Conservation (phyloP, 1,139 yeast species). For the Zygosaccharomyces sapae region DNA sequence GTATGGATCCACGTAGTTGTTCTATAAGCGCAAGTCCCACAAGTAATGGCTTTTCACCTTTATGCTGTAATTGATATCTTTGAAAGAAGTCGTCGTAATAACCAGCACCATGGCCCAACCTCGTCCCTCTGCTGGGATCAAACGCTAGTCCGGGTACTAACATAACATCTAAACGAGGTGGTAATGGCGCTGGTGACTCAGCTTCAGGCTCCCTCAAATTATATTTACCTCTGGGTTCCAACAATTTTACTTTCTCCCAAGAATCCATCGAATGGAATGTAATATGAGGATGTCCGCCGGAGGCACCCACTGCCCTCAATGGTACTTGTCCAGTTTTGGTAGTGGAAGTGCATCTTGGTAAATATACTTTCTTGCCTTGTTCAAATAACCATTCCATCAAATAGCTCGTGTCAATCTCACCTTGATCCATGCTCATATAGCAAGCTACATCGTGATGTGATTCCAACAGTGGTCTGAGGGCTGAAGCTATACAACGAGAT, state of each 20-base stretch:
- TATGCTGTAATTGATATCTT: slow-evolving; percentile 40
- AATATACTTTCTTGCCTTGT: slow-evolving; percentile 19
- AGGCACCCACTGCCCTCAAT: slow-evolving; percentile 16
- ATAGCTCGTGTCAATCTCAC: slow-evolving; percentile 30
- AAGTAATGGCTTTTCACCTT: slow-evolving; percentile 27
- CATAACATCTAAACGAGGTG: slow-evolving; percentile 54
- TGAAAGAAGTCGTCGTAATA: slow-evolving; percentile 77
- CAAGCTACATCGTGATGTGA: slow-evolving; percentile 26
- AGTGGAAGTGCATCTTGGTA: slow-evolving; percentile 35
- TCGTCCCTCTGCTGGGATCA: slow-evolving; percentile 42
- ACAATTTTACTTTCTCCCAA: slow-evolving; percentile 41
- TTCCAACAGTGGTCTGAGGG: slow-evolving; percentile 11
- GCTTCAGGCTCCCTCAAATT: slow-evolving; percentile 60
- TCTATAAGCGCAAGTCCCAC: slow-evolving; percentile 50
- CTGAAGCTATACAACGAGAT: slow-evolving; percentile 13
- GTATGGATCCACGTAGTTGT: slow-evolving; percentile 64
- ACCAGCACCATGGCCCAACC: slow-evolving; percentile 94
- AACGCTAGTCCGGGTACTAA: slow-evolving; percentile 88
- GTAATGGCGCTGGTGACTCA: slow-evolving; percentile 27
- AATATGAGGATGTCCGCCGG: slow-evolving; percentile 42
- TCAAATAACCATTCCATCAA: slow-evolving; percentile 23
- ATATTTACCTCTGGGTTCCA: slow-evolving; percentile 68
- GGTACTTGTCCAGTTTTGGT: slow-evolving; percentile 24
- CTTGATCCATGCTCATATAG: slow-evolving; percentile 33
- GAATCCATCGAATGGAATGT: slow-evolving; percentile 52